These are phyloP conservation scores for Falciphora oryzae DNA, from an alignment of 2,329 filamentous ascomycete species.

Conservation along the genomic window DNA sequence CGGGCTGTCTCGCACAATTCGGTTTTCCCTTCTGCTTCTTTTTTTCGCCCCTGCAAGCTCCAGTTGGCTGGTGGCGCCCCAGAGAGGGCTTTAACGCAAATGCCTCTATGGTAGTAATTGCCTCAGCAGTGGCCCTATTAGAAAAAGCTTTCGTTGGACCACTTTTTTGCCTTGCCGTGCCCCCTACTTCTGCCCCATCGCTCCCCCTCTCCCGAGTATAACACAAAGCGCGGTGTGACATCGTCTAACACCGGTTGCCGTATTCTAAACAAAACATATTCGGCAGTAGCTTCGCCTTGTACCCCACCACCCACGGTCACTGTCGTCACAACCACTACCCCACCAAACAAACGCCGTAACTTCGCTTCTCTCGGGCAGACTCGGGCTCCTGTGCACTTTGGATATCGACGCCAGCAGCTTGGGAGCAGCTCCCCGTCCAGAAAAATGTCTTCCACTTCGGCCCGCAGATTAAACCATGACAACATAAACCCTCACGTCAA, in stretches of 20 bases:
- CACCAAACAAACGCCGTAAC: neutral
- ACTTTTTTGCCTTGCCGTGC: neutral
- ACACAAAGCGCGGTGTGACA: neutral
- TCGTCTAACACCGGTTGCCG: neutral
- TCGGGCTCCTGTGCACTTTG: neutral
- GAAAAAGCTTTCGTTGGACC: neutral
- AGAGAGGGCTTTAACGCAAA: neutral
- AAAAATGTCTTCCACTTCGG: conserved; percentile 31
- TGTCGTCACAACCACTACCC: neutral
- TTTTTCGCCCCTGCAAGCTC: neutral
- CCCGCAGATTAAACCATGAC: conserved; percentile 58
- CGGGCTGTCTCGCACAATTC: neutral
- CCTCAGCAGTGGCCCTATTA: neutral
- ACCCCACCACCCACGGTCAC: neutral
- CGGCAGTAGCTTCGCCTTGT: neutral
- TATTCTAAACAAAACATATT: neutral
- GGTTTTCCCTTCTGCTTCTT: neutral
- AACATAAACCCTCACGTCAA: conserved; percentile 92
- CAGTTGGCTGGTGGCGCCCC: neutral
- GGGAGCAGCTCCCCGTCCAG: conserved; percentile 12
- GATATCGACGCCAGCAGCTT: neutral
- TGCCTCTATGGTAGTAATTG: neutral
- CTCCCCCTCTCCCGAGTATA: neutral
- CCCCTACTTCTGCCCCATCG: neutral
- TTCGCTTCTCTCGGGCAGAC: neutral